Percentiles rank a stretch among this genome's conserved stretches.
These are phyloP conservation scores for Peterozyma toletana DNA, from an alignment of 805 yeast species.

Conservation along the genomic window DNA sequence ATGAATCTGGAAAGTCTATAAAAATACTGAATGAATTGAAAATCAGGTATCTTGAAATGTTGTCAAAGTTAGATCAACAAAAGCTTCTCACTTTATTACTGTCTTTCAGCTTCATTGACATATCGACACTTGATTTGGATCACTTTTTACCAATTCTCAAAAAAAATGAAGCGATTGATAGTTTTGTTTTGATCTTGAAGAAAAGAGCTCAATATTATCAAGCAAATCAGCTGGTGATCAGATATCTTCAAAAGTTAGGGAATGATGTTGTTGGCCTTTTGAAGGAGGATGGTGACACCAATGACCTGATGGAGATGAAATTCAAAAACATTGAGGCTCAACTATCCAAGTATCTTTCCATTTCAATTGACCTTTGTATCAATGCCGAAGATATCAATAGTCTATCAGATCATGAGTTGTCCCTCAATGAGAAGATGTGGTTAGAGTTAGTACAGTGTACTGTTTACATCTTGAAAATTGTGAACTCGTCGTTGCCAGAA, in stretches of 20 bases:
- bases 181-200: constrained; percentile 25
- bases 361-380: constrained; percentile 24
- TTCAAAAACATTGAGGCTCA: constrained; percentile 14
- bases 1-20: constrained; percentile 8
- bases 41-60: constrained; percentile 18
- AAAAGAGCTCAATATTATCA: constrained; percentile 15
- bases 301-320: constrained; percentile 6
- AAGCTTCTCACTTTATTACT: constrained; percentile 11
- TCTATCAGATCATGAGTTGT: constrained; percentile 13
- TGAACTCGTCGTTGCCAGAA: constrained; percentile 11
- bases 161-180: constrained; percentile 18
- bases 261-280: constrained; percentile 17
- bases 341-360: constrained; percentile 26
- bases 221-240: constrained; percentile 23
- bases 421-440: constrained; percentile 29
- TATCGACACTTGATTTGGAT: constrained; percentile 7
- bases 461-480: constrained; percentile 24
- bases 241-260: constrained; percentile 9
- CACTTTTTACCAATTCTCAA: constrained; percentile 16
- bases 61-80: constrained; percentile 15
- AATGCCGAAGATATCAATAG: constrained; percentile 16
- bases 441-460: constrained; percentile 29
- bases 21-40: constrained; percentile 10
- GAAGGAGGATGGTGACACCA: not conserved
- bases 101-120: constrained; percentile 4